Percentiles rank a stretch among this genome's conserved stretches.
Conservation (phyloP, 805 yeast species). For the Starmerella bombicola region DNA sequence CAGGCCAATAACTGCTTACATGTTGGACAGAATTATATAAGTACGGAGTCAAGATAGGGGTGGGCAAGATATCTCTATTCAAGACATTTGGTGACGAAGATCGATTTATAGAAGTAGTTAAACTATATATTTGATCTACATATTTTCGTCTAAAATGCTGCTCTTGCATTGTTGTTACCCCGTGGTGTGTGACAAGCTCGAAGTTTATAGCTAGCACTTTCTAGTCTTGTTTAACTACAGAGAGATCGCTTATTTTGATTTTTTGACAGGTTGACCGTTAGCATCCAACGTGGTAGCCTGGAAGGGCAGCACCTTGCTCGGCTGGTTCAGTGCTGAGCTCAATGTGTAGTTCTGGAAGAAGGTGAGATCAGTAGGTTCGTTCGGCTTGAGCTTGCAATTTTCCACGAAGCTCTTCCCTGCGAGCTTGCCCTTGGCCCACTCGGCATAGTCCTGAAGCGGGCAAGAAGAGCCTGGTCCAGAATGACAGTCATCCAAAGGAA, state of each 20-base stretch:
- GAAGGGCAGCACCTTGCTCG: background rate
- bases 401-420: slow-evolving; percentile 11
- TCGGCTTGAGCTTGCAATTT: slow-evolving; percentile 13
- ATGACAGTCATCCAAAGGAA: slow-evolving; percentile 38
- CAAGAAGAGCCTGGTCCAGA: slow-evolving; percentile 42
- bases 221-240: too few relatives aligned
- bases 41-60: too few relatives aligned
- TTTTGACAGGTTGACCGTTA: background rate
- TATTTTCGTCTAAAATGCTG: too few relatives aligned
- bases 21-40: background rate
- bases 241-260: too few relatives aligned
- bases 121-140: too few relatives aligned
- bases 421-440: slow-evolving; percentile 13
- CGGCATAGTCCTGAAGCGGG: slow-evolving; percentile 24
- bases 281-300: slow-evolving; percentile 1
- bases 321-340: slow-evolving; percentile 13
- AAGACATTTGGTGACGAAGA: too few relatives aligned
- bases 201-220: too few relatives aligned
- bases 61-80: too few relatives aligned
- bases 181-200: too few relatives aligned
- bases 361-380: slow-evolving; percentile 8
- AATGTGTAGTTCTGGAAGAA: slow-evolving; percentile 22
- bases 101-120: too few relatives aligned
- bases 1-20: slow-evolving; percentile 4
- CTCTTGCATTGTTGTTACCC: too few relatives aligned